Evolutionary conservation across 805 yeast species (phyloP).

Genomic region (Saturnispora bothae): DNA sequence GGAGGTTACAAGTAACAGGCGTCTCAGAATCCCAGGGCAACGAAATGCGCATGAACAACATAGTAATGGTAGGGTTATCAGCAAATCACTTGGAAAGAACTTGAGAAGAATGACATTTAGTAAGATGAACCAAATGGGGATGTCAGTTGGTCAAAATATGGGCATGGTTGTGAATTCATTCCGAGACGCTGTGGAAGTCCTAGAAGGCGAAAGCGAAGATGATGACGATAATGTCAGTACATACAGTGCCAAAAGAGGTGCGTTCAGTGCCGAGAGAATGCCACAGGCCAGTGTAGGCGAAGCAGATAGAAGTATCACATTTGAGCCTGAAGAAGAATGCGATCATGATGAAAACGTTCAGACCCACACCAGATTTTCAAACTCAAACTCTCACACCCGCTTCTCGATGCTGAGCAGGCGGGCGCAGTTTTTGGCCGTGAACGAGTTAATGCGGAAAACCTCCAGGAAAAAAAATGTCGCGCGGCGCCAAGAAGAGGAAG

Average conservation of each 20-base stretch:
- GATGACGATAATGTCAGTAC: conserved; percentile 1
- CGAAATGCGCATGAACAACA: too few relatives aligned
- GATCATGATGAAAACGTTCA: conserved; percentile 6
- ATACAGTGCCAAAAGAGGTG: conserved; percentile 17
- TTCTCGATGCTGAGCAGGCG: conserved; percentile 10
- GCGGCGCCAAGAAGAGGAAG: too few relatives aligned
- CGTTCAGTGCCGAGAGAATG: conserved; percentile 54
- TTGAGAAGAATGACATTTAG: conserved; percentile 5
- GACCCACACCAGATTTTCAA: too few relatives aligned
- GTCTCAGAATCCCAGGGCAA: background rate
- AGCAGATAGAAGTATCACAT: background rate
- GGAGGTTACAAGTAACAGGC: conserved; percentile 4
- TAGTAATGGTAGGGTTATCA: background rate
- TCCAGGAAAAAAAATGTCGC: background rate
- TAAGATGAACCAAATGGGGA: conserved; percentile 9
- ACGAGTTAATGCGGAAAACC: conserved; percentile 61
- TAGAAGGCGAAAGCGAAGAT: background rate
- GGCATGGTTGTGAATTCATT: conserved; percentile 10
- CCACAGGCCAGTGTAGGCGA: conserved; percentile 57
- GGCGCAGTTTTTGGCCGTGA: conserved; percentile 73
- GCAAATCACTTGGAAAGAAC: background rate
- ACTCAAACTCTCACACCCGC: background rate
- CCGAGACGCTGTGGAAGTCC: conserved; percentile 4
- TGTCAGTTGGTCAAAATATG: conserved; percentile 10
- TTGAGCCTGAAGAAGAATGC: background rate